Evolutionary conservation across 352 stramenopile genomes (phyloP).

Genomic region (Synura sp.): DNA sequence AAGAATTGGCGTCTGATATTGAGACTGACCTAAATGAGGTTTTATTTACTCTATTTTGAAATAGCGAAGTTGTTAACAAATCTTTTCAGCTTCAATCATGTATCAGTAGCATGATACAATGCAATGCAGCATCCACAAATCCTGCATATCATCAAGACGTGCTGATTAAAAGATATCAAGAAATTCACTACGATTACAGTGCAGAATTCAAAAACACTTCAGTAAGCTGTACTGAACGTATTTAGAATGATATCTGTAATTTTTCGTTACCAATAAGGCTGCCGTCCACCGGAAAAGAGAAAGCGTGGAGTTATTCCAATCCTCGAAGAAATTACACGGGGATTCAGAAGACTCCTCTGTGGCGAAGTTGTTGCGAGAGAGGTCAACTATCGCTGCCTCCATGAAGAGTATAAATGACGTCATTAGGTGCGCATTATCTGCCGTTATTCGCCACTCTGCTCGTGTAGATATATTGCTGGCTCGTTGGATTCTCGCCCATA

Average conservation of each 20-base stretch:
- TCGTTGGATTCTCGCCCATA: no score
- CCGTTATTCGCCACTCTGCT: no score
- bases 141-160: conserved; percentile 3
- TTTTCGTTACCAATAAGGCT: not conserved
- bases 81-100: not conserved
- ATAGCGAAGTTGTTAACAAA: not conserved
- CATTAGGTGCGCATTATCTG: no score
- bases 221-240: not conserved
- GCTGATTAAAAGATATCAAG: conserved; percentile 4
- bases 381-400: not conserved
- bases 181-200: conserved; percentile 37
- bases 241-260: not conserved
- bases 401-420: conserved; percentile 37
- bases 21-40: conserved; percentile 16
- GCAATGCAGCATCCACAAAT: not conserved
- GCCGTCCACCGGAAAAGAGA: conserved; percentile 17
- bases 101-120: conserved; percentile 3
- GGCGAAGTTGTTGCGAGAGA: conserved; percentile 18
- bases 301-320: conserved; percentile 28
- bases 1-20: not conserved
- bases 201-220: conserved; percentile 26
- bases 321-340: not conserved
- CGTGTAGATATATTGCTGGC: no score
- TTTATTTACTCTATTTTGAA: not conserved
- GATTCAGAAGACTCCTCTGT: conserved; percentile 11